These are phyloP conservation scores for Delonix regia DNA, from an alignment of 306 rosid genomes.

Conservation along the genomic window DNA sequence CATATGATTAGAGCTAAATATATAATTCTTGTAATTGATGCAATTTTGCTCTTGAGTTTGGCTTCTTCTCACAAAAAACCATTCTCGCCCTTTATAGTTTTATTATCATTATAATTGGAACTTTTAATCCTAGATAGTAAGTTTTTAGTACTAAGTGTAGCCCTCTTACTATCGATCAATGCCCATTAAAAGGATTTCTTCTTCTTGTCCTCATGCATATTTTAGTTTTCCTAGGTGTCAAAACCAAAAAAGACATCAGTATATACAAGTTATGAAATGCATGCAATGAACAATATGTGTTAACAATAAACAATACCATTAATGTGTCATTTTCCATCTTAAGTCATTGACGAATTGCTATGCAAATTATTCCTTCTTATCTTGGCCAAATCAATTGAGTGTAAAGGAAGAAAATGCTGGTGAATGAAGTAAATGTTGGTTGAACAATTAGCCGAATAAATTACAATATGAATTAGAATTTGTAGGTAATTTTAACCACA, in stretches of 20 bases:
- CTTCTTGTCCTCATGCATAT: conserved; percentile 56
- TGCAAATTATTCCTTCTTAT: too few relatives aligned
- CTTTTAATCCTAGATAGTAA: conserved; percentile 72
- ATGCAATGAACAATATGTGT: background rate
- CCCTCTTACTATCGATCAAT: conserved; percentile 59
- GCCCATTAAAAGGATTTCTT: conserved; percentile 47
- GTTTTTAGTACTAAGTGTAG: conserved; percentile 69
- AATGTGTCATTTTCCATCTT: conserved; percentile 70
- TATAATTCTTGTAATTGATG: conserved; percentile 65
- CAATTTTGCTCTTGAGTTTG: conserved; percentile 70
- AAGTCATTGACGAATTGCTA: too few relatives aligned
- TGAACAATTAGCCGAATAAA: too few relatives aligned
- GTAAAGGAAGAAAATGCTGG: too few relatives aligned
- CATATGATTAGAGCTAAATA: conserved; percentile 45
- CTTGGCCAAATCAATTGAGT: too few relatives aligned
- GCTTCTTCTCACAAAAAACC: conserved; percentile 63
- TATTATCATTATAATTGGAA: conserved; percentile 49
- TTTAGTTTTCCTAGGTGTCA: conserved; percentile 67
- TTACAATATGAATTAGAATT: too few relatives aligned
- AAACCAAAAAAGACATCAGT: conserved; percentile 30
- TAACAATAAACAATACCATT: conserved; percentile 46
- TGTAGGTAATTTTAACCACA: too few relatives aligned
- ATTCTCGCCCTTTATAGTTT: conserved; percentile 62
- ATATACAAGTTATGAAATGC: background rate
- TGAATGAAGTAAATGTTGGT: too few relatives aligned